Evolutionary conservation across 139 green algal species (phyloP).

Genomic region (Chlamydomonas sp.): DNA sequence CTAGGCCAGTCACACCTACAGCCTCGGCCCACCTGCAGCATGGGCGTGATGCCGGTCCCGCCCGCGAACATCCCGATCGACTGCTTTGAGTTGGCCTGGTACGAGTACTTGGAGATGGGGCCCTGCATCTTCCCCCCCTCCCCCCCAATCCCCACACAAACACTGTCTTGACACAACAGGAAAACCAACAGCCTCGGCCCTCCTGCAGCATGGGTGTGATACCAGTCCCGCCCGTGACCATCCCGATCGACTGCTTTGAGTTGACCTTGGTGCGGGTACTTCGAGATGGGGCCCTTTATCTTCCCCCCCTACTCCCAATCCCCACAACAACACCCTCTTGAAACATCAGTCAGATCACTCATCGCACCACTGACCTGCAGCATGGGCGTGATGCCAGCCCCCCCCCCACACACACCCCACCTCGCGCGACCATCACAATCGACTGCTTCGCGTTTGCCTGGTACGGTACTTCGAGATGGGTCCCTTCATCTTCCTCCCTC

Average conservation of each 20-base stretch:
- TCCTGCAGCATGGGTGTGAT: slow-evolving; percentile 52
- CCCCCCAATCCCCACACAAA: no score
- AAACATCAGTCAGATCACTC: not conserved
- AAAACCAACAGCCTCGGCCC: not conserved
- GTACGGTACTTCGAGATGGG: no score
- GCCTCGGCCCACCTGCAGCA: slow-evolving; percentile 30
- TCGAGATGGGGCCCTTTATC: slow-evolving; percentile 64
- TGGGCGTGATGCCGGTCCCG: slow-evolving; percentile 61
- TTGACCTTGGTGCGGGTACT: slow-evolving; percentile 62
- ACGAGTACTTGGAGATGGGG: slow-evolving; percentile 65
- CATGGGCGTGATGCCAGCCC: slow-evolving; percentile 60
- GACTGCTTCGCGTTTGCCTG: no score
- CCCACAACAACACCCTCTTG: no score
- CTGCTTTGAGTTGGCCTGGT: slow-evolving; percentile 63
- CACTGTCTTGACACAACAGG: no score
- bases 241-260: slow-evolving; percentile 67
- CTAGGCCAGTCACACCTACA: no score
- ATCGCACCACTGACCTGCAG: slow-evolving; percentile 15
- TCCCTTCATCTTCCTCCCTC: no score
- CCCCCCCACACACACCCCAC: no score
- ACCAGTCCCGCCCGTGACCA: slow-evolving; percentile 56
- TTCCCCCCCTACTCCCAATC: no score
- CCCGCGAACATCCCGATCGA: slow-evolving; percentile 63
- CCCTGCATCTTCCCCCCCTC: no score
- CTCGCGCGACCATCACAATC: no score